Conservation (phyloP, 176 grass and related monocot genomes). For the Triticum dicoccoides region DNA sequence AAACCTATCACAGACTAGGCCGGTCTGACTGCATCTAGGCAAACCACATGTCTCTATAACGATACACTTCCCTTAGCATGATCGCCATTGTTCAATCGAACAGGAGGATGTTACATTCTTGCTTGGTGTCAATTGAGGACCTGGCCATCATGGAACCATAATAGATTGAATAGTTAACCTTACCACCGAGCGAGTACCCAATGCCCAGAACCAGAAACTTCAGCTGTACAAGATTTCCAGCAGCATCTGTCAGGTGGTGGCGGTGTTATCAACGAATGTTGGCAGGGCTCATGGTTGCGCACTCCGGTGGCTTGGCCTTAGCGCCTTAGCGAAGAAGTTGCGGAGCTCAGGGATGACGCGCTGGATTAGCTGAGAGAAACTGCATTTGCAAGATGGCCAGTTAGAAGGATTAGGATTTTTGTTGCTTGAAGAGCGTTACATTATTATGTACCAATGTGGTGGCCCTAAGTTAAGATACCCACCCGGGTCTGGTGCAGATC, state of each 20-base stretch:
- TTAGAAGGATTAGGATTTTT: background rate
- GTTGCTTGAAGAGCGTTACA: background rate
- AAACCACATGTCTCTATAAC: constrained; percentile 5
- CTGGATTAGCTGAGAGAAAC: constrained; percentile 69
- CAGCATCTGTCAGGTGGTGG: constrained; percentile 52
- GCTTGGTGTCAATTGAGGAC: constrained; percentile 25
- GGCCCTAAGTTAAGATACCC: constrained; percentile 46
- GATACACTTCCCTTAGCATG: constrained; percentile 11
- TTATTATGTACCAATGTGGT: background rate
- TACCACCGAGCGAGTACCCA: constrained; percentile 32
- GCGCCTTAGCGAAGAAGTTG: constrained; percentile 68
- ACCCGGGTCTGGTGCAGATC: constrained; percentile 78
- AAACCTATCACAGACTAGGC: constrained; percentile 33
- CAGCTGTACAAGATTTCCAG: constrained; percentile 83
- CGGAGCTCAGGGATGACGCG: constrained; percentile 90
- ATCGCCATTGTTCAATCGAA: constrained; percentile 21
- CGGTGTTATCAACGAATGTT: constrained; percentile 49
- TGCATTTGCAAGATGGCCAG: constrained; percentile 34
- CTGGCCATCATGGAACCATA: constrained; percentile 35
- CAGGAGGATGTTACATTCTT: constrained; percentile 29
- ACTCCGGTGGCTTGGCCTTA: constrained; percentile 55
- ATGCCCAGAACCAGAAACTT: constrained; percentile 50
- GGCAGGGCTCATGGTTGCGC: constrained; percentile 16
- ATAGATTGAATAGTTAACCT: constrained; percentile 31
- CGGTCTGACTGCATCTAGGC: constrained; percentile 17